A percentile compares a stretch with the other conserved stretches of the same genome.
Evolutionary conservation across 352 stramenopile species (phyloP).

Genomic region (Phytophthora tubulina): DNA sequence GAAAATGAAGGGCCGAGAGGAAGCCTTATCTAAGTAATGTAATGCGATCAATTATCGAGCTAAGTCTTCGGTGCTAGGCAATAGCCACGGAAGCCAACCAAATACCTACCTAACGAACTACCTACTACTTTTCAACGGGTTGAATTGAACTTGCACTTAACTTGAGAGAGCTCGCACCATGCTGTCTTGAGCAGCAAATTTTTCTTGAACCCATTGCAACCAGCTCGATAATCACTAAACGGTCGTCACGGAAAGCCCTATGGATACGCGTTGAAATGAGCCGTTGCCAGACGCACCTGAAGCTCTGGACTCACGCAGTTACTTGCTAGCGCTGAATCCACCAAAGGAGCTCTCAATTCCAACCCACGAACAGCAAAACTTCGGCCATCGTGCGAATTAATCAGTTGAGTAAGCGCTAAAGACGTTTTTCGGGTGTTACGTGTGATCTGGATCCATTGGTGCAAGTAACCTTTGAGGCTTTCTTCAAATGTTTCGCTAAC

Average conservation of each 20-base stretch:
- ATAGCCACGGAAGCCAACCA: too few species aligned
- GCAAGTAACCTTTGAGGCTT: slow-evolving; percentile 6
- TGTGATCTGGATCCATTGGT: not conserved
- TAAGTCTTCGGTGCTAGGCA: too few species aligned
- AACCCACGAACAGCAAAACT: not conserved
- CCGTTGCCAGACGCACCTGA: not conserved
- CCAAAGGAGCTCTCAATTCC: not conserved
- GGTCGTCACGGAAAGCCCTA: not conserved
- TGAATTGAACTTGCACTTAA: too few species aligned
- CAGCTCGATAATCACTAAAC: not conserved
- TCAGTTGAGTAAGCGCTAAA: not conserved
- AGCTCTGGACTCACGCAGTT: not conserved
- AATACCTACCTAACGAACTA: too few species aligned
- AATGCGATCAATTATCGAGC: not conserved
- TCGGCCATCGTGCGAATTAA: not conserved
- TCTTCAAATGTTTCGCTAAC: slow-evolving; percentile 3
- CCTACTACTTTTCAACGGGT: too few species aligned
- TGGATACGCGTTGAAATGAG: not conserved
- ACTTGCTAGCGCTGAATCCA: not conserved
- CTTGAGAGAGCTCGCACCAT: too few species aligned
- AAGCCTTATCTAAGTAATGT: slow-evolving; percentile 5
- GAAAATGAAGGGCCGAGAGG: slow-evolving; percentile 14
- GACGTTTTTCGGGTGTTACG: slow-evolving; percentile 11
- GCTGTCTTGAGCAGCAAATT: too few species aligned
- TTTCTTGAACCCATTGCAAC: too few species aligned